Base-by-base conservation (phyloP, 495 filamentous ascomycete genomes). In the Daldinia concentrica region DNA sequence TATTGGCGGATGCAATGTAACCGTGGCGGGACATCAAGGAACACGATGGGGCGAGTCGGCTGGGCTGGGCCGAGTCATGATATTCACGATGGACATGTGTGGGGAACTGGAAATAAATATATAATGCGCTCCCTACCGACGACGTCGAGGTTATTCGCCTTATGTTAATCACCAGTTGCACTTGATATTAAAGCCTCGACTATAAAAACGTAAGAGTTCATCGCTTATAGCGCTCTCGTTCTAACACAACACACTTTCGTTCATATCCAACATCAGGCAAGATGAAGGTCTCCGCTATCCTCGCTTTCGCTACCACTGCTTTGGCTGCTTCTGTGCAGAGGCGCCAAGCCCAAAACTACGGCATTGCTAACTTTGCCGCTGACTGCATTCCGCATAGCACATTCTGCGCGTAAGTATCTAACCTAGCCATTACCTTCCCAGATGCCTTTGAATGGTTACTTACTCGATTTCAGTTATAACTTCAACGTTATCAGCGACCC, bases 361-460 rank as follows among this genome's bases (percentile, higher is more conserved):
- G 4, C 24, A 54, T 54, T n/a, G 50, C 5, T 1, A 54, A 54
- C 50, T 54, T 54, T 26, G 24, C 50, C 1, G 50, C 50, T 3
- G 50, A 54, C 50, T 54, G 50, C 27, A 54, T 54, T 9, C 50
- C 50, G 3, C 50, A 54, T 29, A 54, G 50, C 50, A 54, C 50
- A 30, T 30, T 1, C 27, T 54, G 50, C 50, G 7, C 12, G 50
- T 54, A 17, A 54, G 50, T 54, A 6, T 4, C 6, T 12, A n/a
- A n/a, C n/a, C n/a, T n/a, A n/a, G n/a, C n/a, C n/a, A 24, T 11
- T 4, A 24, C 14, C 7, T n/a, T 30, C 6, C 24, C 9, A 29
- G 26, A 6, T 29, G 1, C 24, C 24, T 24, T 15, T 11, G 24
- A 4, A 15, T 30, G 12, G 6, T n/a, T n/a, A 54, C 15, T 54